A percentile compares a stretch with the other conserved stretches of the same genome.
These are phyloP conservation scores for Reticulascus tulasneorum DNA, from an alignment of 2,329 filamentous ascomycete species.

Conservation along the genomic window DNA sequence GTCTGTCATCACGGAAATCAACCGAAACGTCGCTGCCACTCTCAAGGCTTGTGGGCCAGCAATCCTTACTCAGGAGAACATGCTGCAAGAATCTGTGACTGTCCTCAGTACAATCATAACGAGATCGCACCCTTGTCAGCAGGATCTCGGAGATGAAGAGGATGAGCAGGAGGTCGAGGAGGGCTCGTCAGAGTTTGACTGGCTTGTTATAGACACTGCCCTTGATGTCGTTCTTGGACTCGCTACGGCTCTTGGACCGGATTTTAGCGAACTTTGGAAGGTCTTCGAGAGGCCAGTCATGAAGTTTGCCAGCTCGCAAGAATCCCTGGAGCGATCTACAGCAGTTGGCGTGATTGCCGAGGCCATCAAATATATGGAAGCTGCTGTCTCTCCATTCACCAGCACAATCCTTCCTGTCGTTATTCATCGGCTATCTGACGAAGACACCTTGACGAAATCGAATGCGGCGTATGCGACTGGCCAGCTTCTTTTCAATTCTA, in stretches of 20 bases:
- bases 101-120: constrained; percentile 76
- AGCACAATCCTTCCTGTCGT: constrained; percentile 72
- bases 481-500: constrained; percentile 77
- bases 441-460: constrained; percentile 87
- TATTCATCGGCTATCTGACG: constrained; percentile 81
- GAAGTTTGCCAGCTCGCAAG: constrained; percentile 81
- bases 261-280: constrained; percentile 89
- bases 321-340: constrained; percentile 82
- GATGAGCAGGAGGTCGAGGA: constrained; percentile 68
- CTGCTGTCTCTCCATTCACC: constrained; percentile 78
- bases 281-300: constrained; percentile 90
- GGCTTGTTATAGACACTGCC: constrained; percentile 92
- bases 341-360: constrained; percentile 91
- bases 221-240: constrained; percentile 87
- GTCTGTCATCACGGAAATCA: constrained; percentile 88
- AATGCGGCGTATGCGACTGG: constrained; percentile 92
- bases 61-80: constrained; percentile 68
- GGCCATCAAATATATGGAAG: constrained; percentile 79
- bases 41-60: constrained; percentile 89
- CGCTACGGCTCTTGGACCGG: constrained; percentile 72
- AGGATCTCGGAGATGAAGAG: constrained; percentile 79
- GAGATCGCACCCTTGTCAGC: constrained; percentile 88
- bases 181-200: constrained; percentile 93
- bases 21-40: constrained; percentile 85
- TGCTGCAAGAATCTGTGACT: constrained; percentile 72